Base-by-base conservation (phyloP, 163 green algal species). In the Chlamydomonas reinhardtii region DNA sequence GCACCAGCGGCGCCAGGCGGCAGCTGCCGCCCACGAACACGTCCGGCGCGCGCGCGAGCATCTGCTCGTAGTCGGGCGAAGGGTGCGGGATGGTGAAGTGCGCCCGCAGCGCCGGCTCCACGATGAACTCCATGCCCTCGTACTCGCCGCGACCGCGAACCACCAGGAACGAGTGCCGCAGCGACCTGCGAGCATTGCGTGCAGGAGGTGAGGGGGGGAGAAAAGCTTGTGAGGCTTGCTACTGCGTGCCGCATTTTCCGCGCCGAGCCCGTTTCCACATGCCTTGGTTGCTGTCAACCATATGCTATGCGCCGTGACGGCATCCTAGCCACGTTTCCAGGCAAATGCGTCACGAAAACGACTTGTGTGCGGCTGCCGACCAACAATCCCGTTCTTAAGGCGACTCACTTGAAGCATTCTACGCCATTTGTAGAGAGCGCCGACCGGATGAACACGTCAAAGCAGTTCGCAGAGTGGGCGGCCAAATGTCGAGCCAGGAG, bases 41-140 rank as follows among this genome's bases (percentile, higher is more conserved):
- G 6, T 77, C 59, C 19, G 92, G 89, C 43, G 89, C 71, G 17
- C 61, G 52, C 20, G 59, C 69, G 39, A 95, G 87, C 39, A 92
- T 54, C 35, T 56, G 69, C 14, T 29, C 15, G 83, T 94, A 94
- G 0, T 82, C 80, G 62, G 76, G 34, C 25, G 90, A 90, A 31
- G 91, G 90, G 70, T 92, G 83, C 25, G 90, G 79, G 88, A 94
- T 92, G 14, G 71, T 20, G 76, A 94, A 94, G 82, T 94, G 91
- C 85, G 92, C 85, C 5, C 79, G 69, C 68, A 94, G 90, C 11
- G 61, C 31, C 1, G 88, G 89, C 69, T 94, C 91, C 32, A 92
- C 86, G 39, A 86, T 85, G 68, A 89, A 88, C 35, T 89, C 80
- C 56, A 76, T 73, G 54, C 90, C 88, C 35, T 71, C 66, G 61